Conservation (phyloP, 2,329 filamentous ascomycete genomes). For the Cytospora piceicola region DNA sequence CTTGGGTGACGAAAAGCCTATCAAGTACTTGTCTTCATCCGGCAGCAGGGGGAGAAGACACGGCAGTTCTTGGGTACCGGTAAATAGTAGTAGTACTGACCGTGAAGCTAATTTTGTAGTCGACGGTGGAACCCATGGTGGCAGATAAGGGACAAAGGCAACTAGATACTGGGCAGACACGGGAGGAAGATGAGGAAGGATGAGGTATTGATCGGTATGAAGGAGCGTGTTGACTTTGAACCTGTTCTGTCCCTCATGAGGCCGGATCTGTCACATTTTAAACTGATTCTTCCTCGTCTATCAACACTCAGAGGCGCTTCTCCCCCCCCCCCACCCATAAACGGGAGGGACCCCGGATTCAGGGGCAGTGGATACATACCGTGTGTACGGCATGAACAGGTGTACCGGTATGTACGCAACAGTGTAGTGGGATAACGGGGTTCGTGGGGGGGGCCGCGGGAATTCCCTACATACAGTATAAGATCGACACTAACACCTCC, state of each 20-base stretch:
- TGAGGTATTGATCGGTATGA: background rate
- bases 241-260: background rate
- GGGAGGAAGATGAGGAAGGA: background rate
- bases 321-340: too few relatives aligned
- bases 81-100: background rate
- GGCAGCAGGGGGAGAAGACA: background rate
- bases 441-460: background rate
- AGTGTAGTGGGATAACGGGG: too few relatives aligned
- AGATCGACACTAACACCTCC: too few relatives aligned
- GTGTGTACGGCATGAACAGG: too few relatives aligned
- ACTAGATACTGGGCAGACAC: background rate
- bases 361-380: background rate
- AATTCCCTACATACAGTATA: background rate
- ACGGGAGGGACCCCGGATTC: background rate
- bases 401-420: too few relatives aligned
- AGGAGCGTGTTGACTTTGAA: background rate
- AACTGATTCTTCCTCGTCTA: background rate
- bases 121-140: constrained; percentile 12
- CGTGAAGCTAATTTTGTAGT: constrained; percentile 14
- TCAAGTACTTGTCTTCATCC: background rate
- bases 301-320: background rate
- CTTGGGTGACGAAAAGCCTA: background rate
- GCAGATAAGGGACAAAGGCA: background rate
- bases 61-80: background rate
- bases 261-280: background rate